Percentiles rank a stretch among this genome's conserved stretches.
Conservation (phyloP, 352 stramenopile species). For the Globisporangium solare region DNA sequence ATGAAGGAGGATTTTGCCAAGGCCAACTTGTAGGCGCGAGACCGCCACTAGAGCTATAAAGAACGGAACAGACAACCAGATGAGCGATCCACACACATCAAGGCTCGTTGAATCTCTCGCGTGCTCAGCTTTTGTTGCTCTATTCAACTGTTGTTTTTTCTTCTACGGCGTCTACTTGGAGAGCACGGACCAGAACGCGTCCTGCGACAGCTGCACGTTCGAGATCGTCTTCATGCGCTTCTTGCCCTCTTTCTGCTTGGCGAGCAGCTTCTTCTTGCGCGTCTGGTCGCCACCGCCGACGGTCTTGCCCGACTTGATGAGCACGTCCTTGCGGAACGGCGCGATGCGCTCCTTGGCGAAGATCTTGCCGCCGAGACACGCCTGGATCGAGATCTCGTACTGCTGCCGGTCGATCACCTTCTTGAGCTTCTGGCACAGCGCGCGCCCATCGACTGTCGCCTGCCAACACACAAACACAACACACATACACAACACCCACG, state of each 20-base stretch:
- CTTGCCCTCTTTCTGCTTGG: conserved; percentile 99
- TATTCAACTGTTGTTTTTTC: too few species aligned
- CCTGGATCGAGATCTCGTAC: conserved; percentile 99
- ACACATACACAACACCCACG: background rate
- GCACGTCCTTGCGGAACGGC: conserved; percentile 95
- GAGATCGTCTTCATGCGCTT: conserved; percentile 95
- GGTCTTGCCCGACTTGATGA: conserved; percentile 94
- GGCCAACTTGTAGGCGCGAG: conserved; percentile 6
- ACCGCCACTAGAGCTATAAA: background rate
- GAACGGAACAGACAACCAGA: too few species aligned
- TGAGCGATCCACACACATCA: background rate
- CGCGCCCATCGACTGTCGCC: conserved; percentile 70
- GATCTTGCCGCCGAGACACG: conserved; percentile 92
- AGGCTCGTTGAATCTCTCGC: background rate
- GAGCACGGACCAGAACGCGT: conserved; percentile 98
- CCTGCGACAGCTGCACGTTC: conserved; percentile 96
- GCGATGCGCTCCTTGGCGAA: conserved; percentile 96
- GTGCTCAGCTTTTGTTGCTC: background rate
- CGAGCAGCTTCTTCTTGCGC: conserved; percentile 98
- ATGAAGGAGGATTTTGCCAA: conserved; percentile 68
- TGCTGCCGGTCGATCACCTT: conserved; percentile 96
- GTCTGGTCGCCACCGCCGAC: conserved; percentile 96
- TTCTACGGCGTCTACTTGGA: conserved; percentile 50
- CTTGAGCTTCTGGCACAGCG: conserved; percentile 94
- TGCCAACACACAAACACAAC: conserved; percentile 5